Base-by-base conservation (phyloP, 768 basidiomycete genomes). In the Cystobasidium onofrii region DNA sequence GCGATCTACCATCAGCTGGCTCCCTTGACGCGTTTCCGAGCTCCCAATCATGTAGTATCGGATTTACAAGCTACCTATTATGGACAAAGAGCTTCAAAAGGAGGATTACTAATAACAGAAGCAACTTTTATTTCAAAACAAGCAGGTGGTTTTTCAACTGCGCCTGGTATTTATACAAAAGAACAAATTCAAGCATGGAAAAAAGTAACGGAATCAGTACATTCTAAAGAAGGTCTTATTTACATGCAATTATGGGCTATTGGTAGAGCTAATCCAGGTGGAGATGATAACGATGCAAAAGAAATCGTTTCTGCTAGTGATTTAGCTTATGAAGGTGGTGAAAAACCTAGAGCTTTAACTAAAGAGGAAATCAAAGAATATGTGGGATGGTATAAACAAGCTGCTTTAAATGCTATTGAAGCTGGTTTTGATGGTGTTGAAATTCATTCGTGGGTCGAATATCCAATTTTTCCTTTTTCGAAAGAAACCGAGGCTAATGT, bases 391-490 rank as follows among this genome's bases (percentile, higher is more conserved):
- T 89, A 85, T 76, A 85, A 83, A 4, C 80, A 82, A 17, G 87
- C 86, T 0, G 87, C 88, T 1, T 81, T 81, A 31, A 86, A 86
- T 69, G 86, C 86, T 13, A 82, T 88, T 7, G 77, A 83, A 57
- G 88, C 88, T 31, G 88, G 87, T 0, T 90, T 90, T 75, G 89
- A 90, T 71, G 89, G 89, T 29, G 82, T 86, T 6, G 87, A 87
- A 81, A 75, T 82, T 33, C 82, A 83, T 74, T 76, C 76, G n/a
- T 78, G 77, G 84, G 92, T 75, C 73, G 72, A 72, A 50, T 77
- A 67, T 10, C 25, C n/a, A n/a, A n/a, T n/a, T n/a, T n/a, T n/a
- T n/a, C n/a, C n/a, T n/a, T n/a, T n/a, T n/a, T n/a, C n/a, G n/a
- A n/a, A n/a, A n/a, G n/a, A n/a, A n/a, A n/a, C n/a, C n/a, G n/a